Evolutionary conservation across 2,329 filamentous ascomycete species (phyloP), one percentile per base, ranked within the genome.

Genomic region (Escovopsis sp.): DNA sequence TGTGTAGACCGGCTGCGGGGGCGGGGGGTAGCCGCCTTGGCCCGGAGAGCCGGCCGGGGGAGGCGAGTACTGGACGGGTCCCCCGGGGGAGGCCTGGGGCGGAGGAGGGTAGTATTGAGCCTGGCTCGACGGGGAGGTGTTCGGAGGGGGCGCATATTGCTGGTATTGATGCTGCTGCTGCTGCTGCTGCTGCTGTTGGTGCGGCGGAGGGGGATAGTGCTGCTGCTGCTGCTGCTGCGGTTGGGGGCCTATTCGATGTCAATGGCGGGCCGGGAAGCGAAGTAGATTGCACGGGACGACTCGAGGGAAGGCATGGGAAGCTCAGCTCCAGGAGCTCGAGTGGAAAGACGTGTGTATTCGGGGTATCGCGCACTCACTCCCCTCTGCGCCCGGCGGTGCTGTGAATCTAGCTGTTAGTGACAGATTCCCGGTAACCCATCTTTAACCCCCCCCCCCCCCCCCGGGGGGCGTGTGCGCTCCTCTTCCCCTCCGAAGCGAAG

Each of bases 131-230:
- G 68, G 67, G 39, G 68, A 64, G 19, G 69, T 71, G 5, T 61
- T 65, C 28, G 68, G 67, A 15, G 68, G 68, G 39, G 62, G 60
- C 38, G 66, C 66, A 50, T 68, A 70, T 47, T 60, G 64, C 38
- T 63, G 62, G 45, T 65, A 53, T 12, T 47, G 53, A 43, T 48
- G 49, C 6, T 41, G 49, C 38, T 52, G 51, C 34, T 47, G 53
- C 36, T 47, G 53, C 12, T 40, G 49, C 38, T 52, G 51, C 34
- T 47, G 53, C 36, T 47, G 53, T 8, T 63, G 63, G 45, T 63
- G 63, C 46, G 49, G 54, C 44, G 49, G 51, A 15, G 36, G 39
- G 1, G 18, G 38, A 35, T 39, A 50, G 35, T 59, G 63, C 41
- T 64, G 61, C 44, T 51, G 50, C 26, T 12, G 40, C 23, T 23